A percentile compares a stretch with the other conserved stretches of the same genome.
These are phyloP conservation scores for Jacaranda copaia DNA, from an alignment of 257 asterid species.

Conservation along the genomic window DNA sequence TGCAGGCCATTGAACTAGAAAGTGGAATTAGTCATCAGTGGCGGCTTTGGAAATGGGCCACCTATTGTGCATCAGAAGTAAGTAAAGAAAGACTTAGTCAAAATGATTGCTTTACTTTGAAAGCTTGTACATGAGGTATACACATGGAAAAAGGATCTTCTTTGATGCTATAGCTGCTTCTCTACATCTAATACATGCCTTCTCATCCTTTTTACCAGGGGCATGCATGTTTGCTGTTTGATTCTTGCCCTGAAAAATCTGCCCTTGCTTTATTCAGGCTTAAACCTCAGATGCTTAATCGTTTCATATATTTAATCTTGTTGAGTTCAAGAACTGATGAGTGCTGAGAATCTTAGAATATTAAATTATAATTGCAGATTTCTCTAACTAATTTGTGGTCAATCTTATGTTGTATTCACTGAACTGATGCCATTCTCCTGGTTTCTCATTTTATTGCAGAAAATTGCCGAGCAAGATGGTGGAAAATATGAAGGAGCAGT, in stretches of 20 bases:
- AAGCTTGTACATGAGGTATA: conserved; percentile 51
- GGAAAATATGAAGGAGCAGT: conserved; percentile 93
- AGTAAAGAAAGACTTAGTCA: conserved; percentile 33
- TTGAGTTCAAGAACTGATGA: conserved; percentile 23
- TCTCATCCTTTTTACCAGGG: conserved; percentile 24
- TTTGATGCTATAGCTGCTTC: conserved; percentile 27
- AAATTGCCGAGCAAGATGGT: conserved; percentile 94
- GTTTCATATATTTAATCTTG: conserved; percentile 21
- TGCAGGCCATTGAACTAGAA: conserved; percentile 93
- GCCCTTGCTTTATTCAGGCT: conserved; percentile 32
- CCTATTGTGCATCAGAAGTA: conserved; percentile 98
- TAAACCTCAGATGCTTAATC: conserved; percentile 10
- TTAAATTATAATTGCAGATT: conserved; percentile 16
- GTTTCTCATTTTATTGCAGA: conserved; percentile 60
- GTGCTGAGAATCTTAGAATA: conserved; percentile 21
- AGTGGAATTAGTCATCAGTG: conserved; percentile 93
- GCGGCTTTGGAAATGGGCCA: conserved; percentile 99
- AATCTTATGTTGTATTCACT: conserved; percentile 22
- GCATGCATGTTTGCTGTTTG: conserved; percentile 27
- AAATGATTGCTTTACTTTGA: conserved; percentile 18
- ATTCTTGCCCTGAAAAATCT: conserved; percentile 30
- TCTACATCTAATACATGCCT: conserved; percentile 13
- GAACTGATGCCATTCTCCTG: conserved; percentile 39
- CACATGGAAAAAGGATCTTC: conserved; percentile 21
- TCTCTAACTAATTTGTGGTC: conserved; percentile 4